Conservation (phyloP, 768 basidiomycete species). For the Pleurotus platypus region DNA sequence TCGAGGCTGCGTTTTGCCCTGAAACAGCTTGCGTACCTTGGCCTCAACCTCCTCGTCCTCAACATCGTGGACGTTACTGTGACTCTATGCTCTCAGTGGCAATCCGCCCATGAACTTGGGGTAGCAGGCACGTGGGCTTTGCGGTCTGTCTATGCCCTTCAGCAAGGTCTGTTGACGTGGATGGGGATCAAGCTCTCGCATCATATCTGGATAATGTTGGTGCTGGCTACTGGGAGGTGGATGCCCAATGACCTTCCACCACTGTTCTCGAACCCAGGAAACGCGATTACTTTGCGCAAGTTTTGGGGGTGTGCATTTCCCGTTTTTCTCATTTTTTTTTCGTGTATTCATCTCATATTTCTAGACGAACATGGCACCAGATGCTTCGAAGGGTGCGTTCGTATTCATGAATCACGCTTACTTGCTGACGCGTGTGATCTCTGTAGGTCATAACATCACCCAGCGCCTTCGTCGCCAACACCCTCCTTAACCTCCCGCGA, state of each 20-base stretch:
- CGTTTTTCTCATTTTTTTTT: background rate
- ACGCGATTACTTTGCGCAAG: constrained; percentile 25
- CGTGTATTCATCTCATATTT: constrained; percentile 10
- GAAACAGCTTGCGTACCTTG: background rate
- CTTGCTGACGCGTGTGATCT: background rate
- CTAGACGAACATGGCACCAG: constrained; percentile 30
- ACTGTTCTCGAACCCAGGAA: constrained; percentile 21
- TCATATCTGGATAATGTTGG: constrained; percentile 10
- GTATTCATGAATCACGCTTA: background rate
- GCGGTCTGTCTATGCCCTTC: background rate
- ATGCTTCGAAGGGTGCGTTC: constrained; percentile 20
- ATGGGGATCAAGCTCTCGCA: background rate
- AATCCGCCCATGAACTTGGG: no score
- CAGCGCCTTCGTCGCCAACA: constrained; percentile 14
- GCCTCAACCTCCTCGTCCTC: background rate
- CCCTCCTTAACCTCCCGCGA: constrained; percentile 16
- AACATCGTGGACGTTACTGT: background rate
- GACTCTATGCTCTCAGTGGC: background rate
- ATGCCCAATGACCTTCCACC: constrained; percentile 24
- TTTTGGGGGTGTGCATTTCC: constrained; percentile 28
- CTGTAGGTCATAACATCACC: constrained; percentile 17
- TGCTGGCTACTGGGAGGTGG: background rate
- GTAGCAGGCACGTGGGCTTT: background rate
- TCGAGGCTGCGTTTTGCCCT: background rate
- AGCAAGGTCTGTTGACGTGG: background rate